These are phyloP conservation scores for Tulasnella sp. DNA, from an alignment of 768 basidiomycete species.

Conservation along the genomic window DNA sequence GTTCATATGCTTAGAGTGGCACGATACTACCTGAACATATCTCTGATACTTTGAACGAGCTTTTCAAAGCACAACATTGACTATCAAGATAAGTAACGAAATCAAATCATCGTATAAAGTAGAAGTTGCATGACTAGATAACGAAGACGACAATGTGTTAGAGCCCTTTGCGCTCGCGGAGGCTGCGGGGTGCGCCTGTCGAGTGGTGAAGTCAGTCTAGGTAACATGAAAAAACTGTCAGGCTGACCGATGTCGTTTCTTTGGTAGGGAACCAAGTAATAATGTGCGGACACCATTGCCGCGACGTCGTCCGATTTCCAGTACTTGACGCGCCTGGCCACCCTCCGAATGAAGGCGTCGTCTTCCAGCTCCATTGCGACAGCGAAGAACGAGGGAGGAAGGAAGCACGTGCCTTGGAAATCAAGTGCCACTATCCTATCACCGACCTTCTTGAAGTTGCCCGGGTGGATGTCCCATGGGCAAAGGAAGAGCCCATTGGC, in stretches of 20 bases:
- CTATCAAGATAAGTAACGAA: background rate
- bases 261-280: background rate
- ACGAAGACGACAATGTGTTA: background rate
- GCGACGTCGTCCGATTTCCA: background rate
- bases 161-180: background rate
- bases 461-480: slow-evolving; percentile 5
- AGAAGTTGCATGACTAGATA: background rate
- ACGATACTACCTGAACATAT: background rate
- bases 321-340: background rate
- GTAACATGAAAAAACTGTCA: background rate
- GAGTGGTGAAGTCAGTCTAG: background rate
- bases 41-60: background rate
- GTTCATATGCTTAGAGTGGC: background rate
- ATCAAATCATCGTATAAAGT: background rate
- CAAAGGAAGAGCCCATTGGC: slow-evolving; percentile 26
- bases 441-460: slow-evolving; percentile 27
- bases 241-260: background rate
- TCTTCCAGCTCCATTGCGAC: background rate
- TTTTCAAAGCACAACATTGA: background rate
- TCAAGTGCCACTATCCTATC: slow-evolving; percentile 16
- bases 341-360: background rate
- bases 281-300: background rate
- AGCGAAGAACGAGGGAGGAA: background rate
- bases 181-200: background rate
- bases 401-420: background rate